A percentile compares a stretch with the other conserved stretches of the same genome.
Conservation (phyloP, 257 asterid genomes). For the Fraxinus anomala region DNA sequence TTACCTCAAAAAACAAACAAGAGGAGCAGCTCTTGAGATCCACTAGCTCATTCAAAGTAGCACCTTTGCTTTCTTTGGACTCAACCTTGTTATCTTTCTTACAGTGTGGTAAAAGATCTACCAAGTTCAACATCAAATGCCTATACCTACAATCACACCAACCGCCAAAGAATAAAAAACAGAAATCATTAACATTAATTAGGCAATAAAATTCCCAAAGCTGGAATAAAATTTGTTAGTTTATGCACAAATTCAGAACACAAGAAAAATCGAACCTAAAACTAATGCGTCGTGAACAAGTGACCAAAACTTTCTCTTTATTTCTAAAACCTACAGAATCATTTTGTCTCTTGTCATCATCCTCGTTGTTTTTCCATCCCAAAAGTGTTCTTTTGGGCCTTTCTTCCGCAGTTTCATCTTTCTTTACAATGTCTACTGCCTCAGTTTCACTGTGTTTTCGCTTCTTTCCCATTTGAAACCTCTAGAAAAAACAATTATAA, state of each 20-base stretch:
- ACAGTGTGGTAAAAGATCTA: slow-evolving; percentile 86
- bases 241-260: background rate
- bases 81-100: slow-evolving; percentile 94
- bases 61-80: slow-evolving; percentile 88
- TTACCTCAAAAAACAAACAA: slow-evolving; percentile 94
- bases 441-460: slow-evolving; percentile 62
- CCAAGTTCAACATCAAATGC: slow-evolving; percentile 92
- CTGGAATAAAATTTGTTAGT: background rate
- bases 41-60: slow-evolving; percentile 87
- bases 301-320: slow-evolving; percentile 83
- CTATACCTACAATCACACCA: slow-evolving; percentile 46
- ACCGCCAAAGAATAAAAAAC: slow-evolving; percentile 19
- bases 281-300: slow-evolving; percentile 87
- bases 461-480: slow-evolving; percentile 71
- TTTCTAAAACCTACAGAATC: slow-evolving; percentile 51
- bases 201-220: background rate
- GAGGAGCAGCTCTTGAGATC: slow-evolving; percentile 90
- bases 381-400: slow-evolving; percentile 82
- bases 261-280: slow-evolving; percentile 55
- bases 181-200: background rate
- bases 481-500: slow-evolving; percentile 9
- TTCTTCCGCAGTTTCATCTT: slow-evolving; percentile 63
- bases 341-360: slow-evolving; percentile 25
- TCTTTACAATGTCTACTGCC: slow-evolving; percentile 35
- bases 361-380: slow-evolving; percentile 60